Conservation (phyloP, 1,284 basidiomycete species). For the Ganoderma sp. region DNA sequence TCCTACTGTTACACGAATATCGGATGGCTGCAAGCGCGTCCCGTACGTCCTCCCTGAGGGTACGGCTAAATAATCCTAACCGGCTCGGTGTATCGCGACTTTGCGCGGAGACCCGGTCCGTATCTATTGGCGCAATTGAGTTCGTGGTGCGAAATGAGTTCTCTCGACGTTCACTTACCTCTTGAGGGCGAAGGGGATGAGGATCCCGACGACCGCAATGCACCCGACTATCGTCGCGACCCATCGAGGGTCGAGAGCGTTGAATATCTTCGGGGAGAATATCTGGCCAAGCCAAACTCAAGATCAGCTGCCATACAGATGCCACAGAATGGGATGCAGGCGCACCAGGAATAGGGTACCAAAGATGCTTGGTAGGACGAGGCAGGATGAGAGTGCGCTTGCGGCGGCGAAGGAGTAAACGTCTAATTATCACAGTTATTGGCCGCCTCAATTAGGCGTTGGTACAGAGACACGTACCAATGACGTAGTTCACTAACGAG, state of each 20-base stretch:
- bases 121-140: conserved; percentile 39
- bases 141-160: neutral
- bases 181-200: conserved; percentile 57
- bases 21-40: neutral
- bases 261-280: conserved; percentile 62
- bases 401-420: conserved; percentile 62
- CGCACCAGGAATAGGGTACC: conserved; percentile 59
- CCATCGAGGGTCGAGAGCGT: conserved; percentile 55
- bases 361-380: conserved; percentile 59
- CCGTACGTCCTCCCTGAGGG: neutral
- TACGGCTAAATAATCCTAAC: conserved; percentile 7
- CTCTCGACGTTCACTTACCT: neutral
- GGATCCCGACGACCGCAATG: conserved; percentile 55
- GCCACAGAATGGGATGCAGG: neutral
- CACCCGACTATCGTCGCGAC: conserved; percentile 61
- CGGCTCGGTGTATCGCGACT: conserved; percentile 12
- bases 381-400: conserved; percentile 61
- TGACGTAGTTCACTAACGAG: conserved; percentile 42
- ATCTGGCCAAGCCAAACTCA: conserved; percentile 35
- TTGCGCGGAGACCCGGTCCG: conserved; percentile 49
- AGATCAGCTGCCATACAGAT: neutral
- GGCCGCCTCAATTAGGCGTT: neutral
- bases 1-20: neutral
- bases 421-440: conserved; percentile 41
- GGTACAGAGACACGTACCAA: conserved; percentile 26